A percentile compares a stretch with the other conserved stretches of the same genome.
Conservation (phyloP, 2,329 filamentous ascomycete species). For the Claviceps cyperi region DNA sequence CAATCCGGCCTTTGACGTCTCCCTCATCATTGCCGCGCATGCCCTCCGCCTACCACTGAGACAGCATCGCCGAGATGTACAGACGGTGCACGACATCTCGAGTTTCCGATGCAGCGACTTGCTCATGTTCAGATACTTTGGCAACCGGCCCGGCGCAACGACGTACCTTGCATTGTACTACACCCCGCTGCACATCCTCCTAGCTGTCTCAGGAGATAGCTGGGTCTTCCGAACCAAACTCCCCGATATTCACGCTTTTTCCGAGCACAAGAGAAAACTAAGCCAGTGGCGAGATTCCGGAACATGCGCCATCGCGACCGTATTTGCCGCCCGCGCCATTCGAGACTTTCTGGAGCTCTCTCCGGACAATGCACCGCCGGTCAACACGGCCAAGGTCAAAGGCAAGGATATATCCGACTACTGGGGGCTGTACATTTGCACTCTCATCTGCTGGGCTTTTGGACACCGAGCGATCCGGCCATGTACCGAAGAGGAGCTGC, state of each 20-base stretch:
- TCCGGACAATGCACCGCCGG: neutral
- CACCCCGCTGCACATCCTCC: constrained; percentile 42
- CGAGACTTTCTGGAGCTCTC: constrained; percentile 24
- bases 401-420: constrained; percentile 32
- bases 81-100: constrained; percentile 12
- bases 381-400: constrained; percentile 1
- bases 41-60: constrained; percentile 24
- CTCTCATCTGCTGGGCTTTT: constrained; percentile 46
- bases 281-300: constrained; percentile 30
- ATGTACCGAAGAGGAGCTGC: constrained; percentile 9
- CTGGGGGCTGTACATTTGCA: constrained; percentile 42
- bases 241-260: constrained; percentile 26
- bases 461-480: constrained; percentile 19
- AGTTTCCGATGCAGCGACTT: constrained; percentile 12
- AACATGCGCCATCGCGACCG: constrained; percentile 29
- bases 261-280: constrained; percentile 32
- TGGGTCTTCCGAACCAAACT: constrained; percentile 45
- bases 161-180: constrained; percentile 43
- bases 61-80: constrained; percentile 14
- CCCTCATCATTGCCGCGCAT: constrained; percentile 25
- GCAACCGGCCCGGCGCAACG: constrained; percentile 29
- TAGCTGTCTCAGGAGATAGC: constrained; percentile 43
- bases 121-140: constrained; percentile 27
- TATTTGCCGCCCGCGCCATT: constrained; percentile 38
- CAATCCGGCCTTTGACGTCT: constrained; percentile 23